These are phyloP conservation scores for Alternaria gansuensis DNA, from an alignment of 2,329 filamentous ascomycete genomes.

Conservation along the genomic window DNA sequence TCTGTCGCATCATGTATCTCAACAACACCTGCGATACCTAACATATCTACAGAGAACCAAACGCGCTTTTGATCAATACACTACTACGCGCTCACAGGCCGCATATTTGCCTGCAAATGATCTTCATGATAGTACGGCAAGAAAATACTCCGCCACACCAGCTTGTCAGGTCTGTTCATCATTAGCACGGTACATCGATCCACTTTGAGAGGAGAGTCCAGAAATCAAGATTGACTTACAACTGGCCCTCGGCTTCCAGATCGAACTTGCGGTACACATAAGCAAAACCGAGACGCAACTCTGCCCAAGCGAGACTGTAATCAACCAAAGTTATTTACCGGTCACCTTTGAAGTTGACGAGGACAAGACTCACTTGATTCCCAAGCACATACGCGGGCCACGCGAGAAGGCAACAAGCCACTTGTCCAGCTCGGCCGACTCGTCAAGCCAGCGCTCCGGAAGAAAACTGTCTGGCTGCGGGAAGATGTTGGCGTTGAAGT, in stretches of 20 bases:
- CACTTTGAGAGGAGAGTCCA: neutral
- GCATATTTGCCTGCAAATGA: constrained; percentile 32
- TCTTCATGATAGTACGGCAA: constrained; percentile 33
- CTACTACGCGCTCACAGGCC: constrained; percentile 10
- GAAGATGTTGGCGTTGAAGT: constrained; percentile 46
- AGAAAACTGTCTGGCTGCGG: constrained; percentile 40
- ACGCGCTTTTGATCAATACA: neutral
- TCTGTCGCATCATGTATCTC: neutral
- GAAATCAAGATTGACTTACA: constrained; percentile 25
- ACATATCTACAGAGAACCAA: neutral
- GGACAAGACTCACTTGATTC: constrained; percentile 37
- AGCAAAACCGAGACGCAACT: constrained; percentile 45
- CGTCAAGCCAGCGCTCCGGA: constrained; percentile 46
- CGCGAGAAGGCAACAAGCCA: constrained; percentile 49
- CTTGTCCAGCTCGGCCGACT: constrained; percentile 38
- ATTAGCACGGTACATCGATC: constrained; percentile 11
- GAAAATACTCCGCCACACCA: constrained; percentile 37
- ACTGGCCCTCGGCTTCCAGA: constrained; percentile 30
- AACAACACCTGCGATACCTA: neutral
- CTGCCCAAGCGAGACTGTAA: constrained; percentile 46
- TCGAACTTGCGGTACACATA: constrained; percentile 46
- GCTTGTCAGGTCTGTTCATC: constrained; percentile 25
- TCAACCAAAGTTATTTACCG: neutral
- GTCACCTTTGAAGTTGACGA: neutral
- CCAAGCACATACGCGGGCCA: constrained; percentile 48